Evolutionary conservation across 306 rosid species (phyloP).

Genomic region (Glycine latifolia): DNA sequence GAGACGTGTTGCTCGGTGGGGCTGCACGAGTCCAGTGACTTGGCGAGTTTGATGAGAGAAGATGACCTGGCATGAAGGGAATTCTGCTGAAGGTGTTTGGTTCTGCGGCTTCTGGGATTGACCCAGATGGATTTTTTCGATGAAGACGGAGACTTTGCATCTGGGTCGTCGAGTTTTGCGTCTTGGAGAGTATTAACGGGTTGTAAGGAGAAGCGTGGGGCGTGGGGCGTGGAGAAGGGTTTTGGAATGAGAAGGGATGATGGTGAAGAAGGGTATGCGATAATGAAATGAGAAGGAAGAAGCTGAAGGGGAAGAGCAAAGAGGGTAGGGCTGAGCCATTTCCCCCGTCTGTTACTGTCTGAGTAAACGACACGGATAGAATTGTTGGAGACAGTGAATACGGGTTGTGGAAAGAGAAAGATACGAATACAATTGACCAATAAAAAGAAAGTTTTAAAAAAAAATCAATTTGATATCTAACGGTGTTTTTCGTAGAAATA

Average conservation of each 20-base stretch:
- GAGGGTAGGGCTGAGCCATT: constrained; percentile 80
- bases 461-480: too few species aligned
- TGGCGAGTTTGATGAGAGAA: constrained; percentile 52
- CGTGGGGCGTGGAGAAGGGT: constrained; percentile 45
- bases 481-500: too few species aligned
- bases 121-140: constrained; percentile 72
- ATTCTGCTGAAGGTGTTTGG: constrained; percentile 56
- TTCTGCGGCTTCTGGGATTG: constrained; percentile 81
- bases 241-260: constrained; percentile 41
- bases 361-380: too few species aligned
- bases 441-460: background rate
- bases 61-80: constrained; percentile 54
- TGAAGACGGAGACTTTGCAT: constrained; percentile 52
- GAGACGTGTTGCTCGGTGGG: constrained; percentile 57
- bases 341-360: constrained; percentile 5
- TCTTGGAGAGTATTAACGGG: constrained; percentile 17
- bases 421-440: background rate
- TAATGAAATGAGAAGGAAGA: constrained; percentile 7
- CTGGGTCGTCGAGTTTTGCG: constrained; percentile 38
- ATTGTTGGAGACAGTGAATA: too few species aligned
- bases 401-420: background rate
- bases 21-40: constrained; percentile 57
- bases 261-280: constrained; percentile 36
- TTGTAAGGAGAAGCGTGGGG: constrained; percentile 11
- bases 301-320: constrained; percentile 61